Evolutionary conservation across 106 monocot genomes (phyloP), one percentile per base, ranked within the genome.

Genomic region (Platanthera guangdongensis): DNA sequence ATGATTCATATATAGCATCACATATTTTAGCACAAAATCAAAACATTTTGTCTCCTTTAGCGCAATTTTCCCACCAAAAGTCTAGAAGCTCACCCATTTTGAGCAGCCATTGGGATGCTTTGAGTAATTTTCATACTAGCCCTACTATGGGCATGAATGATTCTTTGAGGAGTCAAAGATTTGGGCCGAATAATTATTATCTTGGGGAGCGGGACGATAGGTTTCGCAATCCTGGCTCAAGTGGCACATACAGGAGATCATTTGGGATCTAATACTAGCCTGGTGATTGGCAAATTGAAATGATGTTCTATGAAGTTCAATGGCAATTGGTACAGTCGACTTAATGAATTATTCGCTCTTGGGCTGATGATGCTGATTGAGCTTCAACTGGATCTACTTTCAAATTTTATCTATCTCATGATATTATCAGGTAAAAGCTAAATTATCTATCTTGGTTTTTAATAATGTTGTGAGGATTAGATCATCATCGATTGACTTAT

Each of bases 41-140:
- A 9, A 74, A 25, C 14, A 76, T 52, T 55, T 21, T 84, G 47
- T 87, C 87, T 47, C 83, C 81, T 60, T 83, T 83, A 74, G 60
- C 46, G 12, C 87, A 81, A 71, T 76, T 87, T 52, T 69, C 93
- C n/a, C 72, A 75, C 46, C 88, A 87, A 21, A 83, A 88, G 47
- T 79, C 85, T 14, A 84, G 88, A 64, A 81, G 72, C 52, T 54
- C 90, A 30, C 69, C 78, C 9, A 71, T 79, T 16, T 76, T 72
- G 73, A 85, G 72, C 81, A 71, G 45, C 39, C 93, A 89, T 50
- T 91, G 91, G 93, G 81, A 83, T 82, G 82, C 82, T 57, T 93
- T 87, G 90, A 88, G 77, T 83, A 83, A 82, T 81, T 21, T 77
- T 30, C 82, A 82, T 28, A 73, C 53, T 49, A 78, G 73, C 14